phyloP scores from a whole-genome alignment of 164 flowering plant genomes.

The Liriodendron chinense region DNA sequence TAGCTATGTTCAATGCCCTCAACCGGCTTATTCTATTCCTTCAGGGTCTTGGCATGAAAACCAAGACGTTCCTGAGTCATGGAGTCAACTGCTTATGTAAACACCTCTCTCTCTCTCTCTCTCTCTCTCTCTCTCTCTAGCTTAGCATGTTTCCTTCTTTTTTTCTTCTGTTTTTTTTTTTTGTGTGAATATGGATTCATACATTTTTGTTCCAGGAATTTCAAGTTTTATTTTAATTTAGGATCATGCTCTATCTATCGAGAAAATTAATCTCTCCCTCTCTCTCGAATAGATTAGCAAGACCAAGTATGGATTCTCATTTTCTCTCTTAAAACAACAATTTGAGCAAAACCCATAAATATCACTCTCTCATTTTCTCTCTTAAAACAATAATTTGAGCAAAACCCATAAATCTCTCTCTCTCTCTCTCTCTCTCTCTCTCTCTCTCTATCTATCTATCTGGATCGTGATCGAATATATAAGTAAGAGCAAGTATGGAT shows the following conservation, averaged over 20 bases:
- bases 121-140: constrained; percentile 21
- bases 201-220: background rate
- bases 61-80: constrained; percentile 61
- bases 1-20: constrained; percentile 7
- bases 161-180: background rate
- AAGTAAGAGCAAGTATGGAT: too few relatives aligned
- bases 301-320: too few relatives aligned
- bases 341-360: too few relatives aligned
- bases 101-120: constrained; percentile 18
- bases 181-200: background rate
- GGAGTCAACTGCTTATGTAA: constrained; percentile 82
- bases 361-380: too few relatives aligned
- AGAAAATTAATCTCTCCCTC: background rate
- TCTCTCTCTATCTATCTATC: background rate
- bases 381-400: too few relatives aligned
- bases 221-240: too few relatives aligned
- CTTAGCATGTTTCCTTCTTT: background rate
- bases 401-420: too few relatives aligned
- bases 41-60: constrained; percentile 17
- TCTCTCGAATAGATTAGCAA: too few relatives aligned
- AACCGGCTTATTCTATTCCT: constrained; percentile 9
- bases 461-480: background rate
- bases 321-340: too few relatives aligned
- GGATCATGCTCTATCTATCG: background rate
- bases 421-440: background rate